Conservation (phyloP, 176 grass and related monocot species). For the Bromus sterilis region DNA sequence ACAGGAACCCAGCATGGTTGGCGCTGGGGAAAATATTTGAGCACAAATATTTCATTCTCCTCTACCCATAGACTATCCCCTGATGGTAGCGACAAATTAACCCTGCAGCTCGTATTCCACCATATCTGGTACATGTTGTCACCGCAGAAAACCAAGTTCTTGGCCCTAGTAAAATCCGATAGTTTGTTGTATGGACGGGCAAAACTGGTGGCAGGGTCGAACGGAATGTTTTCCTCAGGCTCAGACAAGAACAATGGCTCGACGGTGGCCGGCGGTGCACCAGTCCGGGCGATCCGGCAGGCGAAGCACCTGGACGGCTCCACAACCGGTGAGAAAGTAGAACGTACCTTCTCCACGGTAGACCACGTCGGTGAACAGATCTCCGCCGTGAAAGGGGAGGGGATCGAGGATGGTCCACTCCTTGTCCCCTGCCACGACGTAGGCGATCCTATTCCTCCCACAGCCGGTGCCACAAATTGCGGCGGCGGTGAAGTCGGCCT, state of each 20-base stretch:
- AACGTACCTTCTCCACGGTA: no score
- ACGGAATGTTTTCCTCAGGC: no score
- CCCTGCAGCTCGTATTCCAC: constrained; percentile 41
- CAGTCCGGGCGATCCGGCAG: constrained; percentile 21
- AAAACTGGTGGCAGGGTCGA: neutral
- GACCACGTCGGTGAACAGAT: no score
- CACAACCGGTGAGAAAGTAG: constrained; percentile 23
- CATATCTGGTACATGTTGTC: constrained; percentile 33
- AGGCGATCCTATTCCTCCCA: constrained; percentile 17
- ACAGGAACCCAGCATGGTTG: constrained; percentile 33
- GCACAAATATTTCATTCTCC: constrained; percentile 37
- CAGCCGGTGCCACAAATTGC: constrained; percentile 38
- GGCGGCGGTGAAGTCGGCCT: constrained; percentile 39
- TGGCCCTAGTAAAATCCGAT: constrained; percentile 21
- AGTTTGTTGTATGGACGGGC: constrained; percentile 32
- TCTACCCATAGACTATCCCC: constrained; percentile 25
- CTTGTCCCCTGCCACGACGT: constrained; percentile 12
- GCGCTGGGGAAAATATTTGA: constrained; percentile 31
- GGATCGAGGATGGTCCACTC: no score
- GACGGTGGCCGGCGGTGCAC: constrained; percentile 12
- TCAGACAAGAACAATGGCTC: no score
- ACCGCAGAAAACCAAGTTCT: constrained; percentile 31
- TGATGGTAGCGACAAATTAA: constrained; percentile 33
- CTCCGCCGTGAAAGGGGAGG: no score
- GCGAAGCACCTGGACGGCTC: constrained; percentile 35